Evolutionary conservation across 31 red algal species (phyloP), one percentile per base, ranked within the genome.

Genomic region (Bonnemaisonia californica): DNA sequence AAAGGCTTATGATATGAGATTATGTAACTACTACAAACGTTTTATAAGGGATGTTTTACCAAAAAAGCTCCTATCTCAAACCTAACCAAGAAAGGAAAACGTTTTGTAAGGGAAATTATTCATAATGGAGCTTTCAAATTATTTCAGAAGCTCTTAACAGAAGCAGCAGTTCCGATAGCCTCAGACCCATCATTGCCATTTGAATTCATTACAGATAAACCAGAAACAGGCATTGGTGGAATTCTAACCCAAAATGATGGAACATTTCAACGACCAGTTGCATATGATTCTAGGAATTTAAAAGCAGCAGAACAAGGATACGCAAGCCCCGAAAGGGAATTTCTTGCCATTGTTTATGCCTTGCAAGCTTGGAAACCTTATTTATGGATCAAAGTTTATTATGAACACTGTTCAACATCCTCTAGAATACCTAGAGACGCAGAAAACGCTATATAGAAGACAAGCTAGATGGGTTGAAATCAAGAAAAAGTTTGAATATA

Each of bases 401-500:
- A 71, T 71, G 22, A 29, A 26, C 2, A 71, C 67, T 41, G 37
- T 47, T 71, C 67, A 71, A 47, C 67, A 71, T 33, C 47, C 62
- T 16, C 40, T 82, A 3, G 24, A 69, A 63, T 38, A 42, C 77
- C 64, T 31, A 63, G n/a, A n/a, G n/a, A n/a, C n/a, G n/a, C n/a
- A 82, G 54, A 61, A 63, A 1, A 81, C 18, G 1, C 60, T 66
- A 22, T 41, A 18, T 0, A 66, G 62, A 37, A 28, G 32, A n/a
- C 42, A 78, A 78, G 74, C 59, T 2, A 41, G 61, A 63, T 81
- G 77, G 59, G 41, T 81, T 23, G 45, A 54, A 23, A 47, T 74
- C n/a, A 27, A 19, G 62, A 11, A 74, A 76, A 26, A 77, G 36
- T 36, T 77, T 36, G 34, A 77, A 1, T 77, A 62, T 41, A 55